A percentile compares a stretch with the other conserved stretches of the same genome.
phyloP scores from a whole-genome alignment of 1,139 yeast genomes.

The Debaryomycetaceae sp. region DNA sequence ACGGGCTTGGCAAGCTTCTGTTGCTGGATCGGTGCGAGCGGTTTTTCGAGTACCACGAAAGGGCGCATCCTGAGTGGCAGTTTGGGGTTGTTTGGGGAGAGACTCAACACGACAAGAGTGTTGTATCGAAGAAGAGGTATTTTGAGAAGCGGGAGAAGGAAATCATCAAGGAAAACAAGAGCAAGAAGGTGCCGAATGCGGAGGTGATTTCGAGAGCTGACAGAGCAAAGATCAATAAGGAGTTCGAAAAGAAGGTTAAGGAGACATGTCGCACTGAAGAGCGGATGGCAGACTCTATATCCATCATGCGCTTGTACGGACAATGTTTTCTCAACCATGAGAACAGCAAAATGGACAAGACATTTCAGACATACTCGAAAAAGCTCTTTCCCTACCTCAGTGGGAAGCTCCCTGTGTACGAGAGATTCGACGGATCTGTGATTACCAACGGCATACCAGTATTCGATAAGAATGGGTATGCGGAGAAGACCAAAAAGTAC shows the following conservation, averaged over 20 bases:
- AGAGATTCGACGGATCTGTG: conserved; percentile 9
- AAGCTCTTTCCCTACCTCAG: conserved; percentile 32
- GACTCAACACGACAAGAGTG: conserved; percentile 26
- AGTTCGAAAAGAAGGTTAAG: conserved; percentile 14
- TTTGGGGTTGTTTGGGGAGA: conserved; percentile 15
- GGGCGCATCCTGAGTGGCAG: conserved; percentile 23
- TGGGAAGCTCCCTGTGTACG: conserved; percentile 22
- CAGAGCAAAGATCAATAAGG: conserved; percentile 13
- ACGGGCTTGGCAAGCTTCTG: conserved; percentile 11
- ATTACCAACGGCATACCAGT: conserved; percentile 8
- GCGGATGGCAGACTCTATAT: conserved; percentile 36
- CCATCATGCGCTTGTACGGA: conserved; percentile 32
- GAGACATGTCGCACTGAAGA: conserved; percentile 19
- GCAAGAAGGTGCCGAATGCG: conserved; percentile 7
- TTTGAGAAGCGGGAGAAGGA: conserved; percentile 11
- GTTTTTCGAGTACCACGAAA: conserved; percentile 24
- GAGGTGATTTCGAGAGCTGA: conserved; percentile 9
- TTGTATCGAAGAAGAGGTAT: conserved; percentile 20
- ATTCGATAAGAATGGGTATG: conserved; percentile 8
- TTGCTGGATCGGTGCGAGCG: conserved; percentile 24
- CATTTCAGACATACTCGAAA: conserved; percentile 16
- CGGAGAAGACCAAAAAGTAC: conserved; percentile 3
- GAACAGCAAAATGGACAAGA: conserved; percentile 6
- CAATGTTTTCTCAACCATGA: conserved; percentile 29
- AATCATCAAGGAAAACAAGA: conserved; percentile 9